Evolutionary conservation across 2,329 filamentous ascomycete genomes (phyloP), one percentile per base, ranked within the genome.

Genomic region (Alternaria brassicicola): DNA sequence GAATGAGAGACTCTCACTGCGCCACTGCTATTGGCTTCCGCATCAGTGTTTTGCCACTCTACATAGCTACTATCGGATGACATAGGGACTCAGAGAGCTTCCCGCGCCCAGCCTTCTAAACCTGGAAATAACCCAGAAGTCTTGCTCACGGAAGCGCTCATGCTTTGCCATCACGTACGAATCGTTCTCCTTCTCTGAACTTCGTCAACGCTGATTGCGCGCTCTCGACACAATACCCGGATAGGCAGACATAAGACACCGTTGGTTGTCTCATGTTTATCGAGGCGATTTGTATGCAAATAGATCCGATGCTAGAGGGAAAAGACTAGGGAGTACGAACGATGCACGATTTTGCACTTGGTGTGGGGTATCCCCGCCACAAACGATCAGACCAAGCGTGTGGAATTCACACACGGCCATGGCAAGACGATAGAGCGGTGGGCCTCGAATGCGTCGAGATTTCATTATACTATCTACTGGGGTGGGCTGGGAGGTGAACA

Each of bases 281-380:
- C 3, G 6, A 4, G 17, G 4, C 15, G 7, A 6, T 43, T 0
- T 12, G 4, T 1, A 2, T 1, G 2, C 10, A 6, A 0, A 28
- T 43, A 17, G 13, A 17, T 8, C 12, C 6, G 3, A 6, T 39
- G 10, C 4, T 19, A 6, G 9, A 7, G 12, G 12, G 2, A n/a
- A n/a, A n/a, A n/a, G n/a, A n/a, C n/a, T 6, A 17, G n/a, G 12
- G 3, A 8, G 42, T 33, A 6, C 0, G 5, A 19, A 6, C 6
- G 25, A 9, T 26, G n/a, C 17, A 19, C 19, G 25, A n/a, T 15
- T 26, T 28, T 2, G 23, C 25, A 10, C 8, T 2, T 3, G 15
- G 19, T 26, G 41, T 30, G 41, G 41, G n/a, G n/a, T 12, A 4
- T 6, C 25, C 15, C 41, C 25, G 30, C 41, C 6, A 19, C 7